These are phyloP conservation scores for Fagus sylvatica DNA, from an alignment of 306 rosid species.

Conservation along the genomic window DNA sequence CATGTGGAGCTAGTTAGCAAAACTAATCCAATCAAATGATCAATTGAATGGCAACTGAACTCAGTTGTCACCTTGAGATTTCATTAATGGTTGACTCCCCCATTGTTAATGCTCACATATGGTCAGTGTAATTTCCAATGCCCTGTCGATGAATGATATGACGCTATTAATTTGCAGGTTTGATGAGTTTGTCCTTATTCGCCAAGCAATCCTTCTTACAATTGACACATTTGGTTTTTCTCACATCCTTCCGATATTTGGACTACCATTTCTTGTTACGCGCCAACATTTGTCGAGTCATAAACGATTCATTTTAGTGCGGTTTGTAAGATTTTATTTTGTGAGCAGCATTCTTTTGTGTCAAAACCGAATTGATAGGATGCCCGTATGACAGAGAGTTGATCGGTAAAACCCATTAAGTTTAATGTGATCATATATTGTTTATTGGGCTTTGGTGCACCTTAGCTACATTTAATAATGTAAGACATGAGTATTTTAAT, in stretches of 20 bases:
- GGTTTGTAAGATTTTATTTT: too few species aligned
- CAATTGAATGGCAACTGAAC: background rate
- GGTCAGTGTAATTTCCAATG: background rate
- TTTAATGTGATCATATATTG: too few species aligned
- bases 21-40: background rate
- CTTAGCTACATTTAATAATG: too few species aligned
- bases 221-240: constrained; percentile 91
- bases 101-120: background rate
- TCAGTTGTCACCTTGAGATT: background rate
- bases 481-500: too few species aligned
- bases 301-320: constrained; percentile 40
- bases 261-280: constrained; percentile 78
- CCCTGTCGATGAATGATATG: constrained; percentile 18
- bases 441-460: too few species aligned
- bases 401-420: too few species aligned
- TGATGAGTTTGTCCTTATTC: constrained; percentile 78
- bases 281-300: constrained; percentile 17
- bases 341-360: too few species aligned
- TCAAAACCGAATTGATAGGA: too few species aligned
- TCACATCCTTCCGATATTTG: constrained; percentile 80
- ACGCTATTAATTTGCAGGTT: constrained; percentile 61
- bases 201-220: constrained; percentile 85
- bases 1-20: constrained; percentile 9
- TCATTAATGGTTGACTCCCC: background rate
- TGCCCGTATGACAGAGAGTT: too few species aligned